Conservation (phyloP, 768 basidiomycete species). For the Basidioascus undulatus region DNA sequence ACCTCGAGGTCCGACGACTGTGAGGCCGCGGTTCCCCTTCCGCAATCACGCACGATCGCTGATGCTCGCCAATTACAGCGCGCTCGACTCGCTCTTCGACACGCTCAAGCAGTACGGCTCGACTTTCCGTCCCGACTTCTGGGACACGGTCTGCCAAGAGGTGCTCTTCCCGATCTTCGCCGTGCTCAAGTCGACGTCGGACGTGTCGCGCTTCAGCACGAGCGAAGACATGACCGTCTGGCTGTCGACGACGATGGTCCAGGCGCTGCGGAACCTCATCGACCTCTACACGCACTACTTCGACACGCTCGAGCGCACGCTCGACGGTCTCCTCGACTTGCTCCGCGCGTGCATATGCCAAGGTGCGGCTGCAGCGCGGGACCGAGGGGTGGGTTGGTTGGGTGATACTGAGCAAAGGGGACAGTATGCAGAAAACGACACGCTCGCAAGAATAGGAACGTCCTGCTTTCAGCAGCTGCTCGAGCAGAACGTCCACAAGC, state of each 20-base stretch:
- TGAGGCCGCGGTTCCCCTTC: conserved; percentile 24
- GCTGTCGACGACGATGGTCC: conserved; percentile 97
- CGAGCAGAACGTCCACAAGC: conserved; percentile 72
- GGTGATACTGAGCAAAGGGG: background rate
- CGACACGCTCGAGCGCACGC: conserved; percentile 60
- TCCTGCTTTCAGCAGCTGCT: conserved; percentile 89
- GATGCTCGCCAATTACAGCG: conserved; percentile 27
- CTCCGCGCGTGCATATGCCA: conserved; percentile 94
- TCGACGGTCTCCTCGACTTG: conserved; percentile 82
- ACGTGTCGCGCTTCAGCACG: conserved; percentile 73
- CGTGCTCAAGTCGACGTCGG: conserved; percentile 76
- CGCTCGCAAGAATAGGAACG: conserved; percentile 86
- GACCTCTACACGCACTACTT: conserved; percentile 93
- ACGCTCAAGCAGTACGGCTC: conserved; percentile 76
- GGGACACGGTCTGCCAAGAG: conserved; percentile 93
- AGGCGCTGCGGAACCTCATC: conserved; percentile 81
- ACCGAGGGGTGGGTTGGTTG: background rate
- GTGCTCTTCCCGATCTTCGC: conserved; percentile 96
- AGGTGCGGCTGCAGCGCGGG: conserved; percentile 43
- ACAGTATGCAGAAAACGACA: conserved; percentile 74
- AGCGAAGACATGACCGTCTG: conserved; percentile 99
- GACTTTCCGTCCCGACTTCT: conserved; percentile 71
- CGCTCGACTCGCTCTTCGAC: conserved; percentile 84
- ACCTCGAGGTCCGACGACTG: conserved; percentile 88
- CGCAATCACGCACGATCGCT: background rate